These are phyloP conservation scores for Emergomyces pasteurianus DNA, from an alignment of 2,329 filamentous ascomycete species.

Conservation along the genomic window DNA sequence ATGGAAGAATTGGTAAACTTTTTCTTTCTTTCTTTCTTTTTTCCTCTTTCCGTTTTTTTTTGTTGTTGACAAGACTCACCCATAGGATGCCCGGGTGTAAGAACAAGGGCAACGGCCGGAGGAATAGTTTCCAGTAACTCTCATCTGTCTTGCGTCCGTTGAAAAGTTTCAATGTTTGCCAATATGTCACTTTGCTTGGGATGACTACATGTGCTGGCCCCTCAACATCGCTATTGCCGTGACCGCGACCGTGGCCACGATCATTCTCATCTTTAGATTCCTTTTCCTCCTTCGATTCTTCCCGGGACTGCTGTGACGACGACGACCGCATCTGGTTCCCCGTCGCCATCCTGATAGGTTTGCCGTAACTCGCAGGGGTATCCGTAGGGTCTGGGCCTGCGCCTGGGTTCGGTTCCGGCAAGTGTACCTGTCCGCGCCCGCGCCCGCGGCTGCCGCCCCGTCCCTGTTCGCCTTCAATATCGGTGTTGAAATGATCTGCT, in stretches of 20 bases:
- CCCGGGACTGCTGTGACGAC: not conserved
- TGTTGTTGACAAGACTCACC: constrained; percentile 25
- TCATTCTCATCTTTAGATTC: not conserved
- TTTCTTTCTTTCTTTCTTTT: too few species aligned
- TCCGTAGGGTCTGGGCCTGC: constrained; percentile 2
- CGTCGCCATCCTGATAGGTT: not conserved
- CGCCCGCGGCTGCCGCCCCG: constrained; percentile 2
- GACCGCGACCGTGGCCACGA: too few species aligned
- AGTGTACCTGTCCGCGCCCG: too few species aligned
- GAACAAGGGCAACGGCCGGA: constrained; percentile 71
- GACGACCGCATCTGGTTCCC: not conserved
- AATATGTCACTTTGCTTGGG: constrained; percentile 40
- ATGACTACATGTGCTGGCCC: too few species aligned
- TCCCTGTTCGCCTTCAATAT: constrained; percentile 39
- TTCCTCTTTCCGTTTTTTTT: too few species aligned
- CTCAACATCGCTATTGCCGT: not conserved
- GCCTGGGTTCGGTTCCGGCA: constrained; percentile 1
- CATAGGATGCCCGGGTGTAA: constrained; percentile 77
- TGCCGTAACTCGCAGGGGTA: not conserved
- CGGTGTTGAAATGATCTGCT: constrained; percentile 55
- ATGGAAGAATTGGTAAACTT: too few species aligned
- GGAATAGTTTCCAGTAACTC: constrained; percentile 50
- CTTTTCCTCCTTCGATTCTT: not conserved
- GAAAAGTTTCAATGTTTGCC: constrained; percentile 55
- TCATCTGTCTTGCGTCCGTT: constrained; percentile 75